Percentiles rank a stretch among this genome's conserved stretches.
These are phyloP conservation scores for Exsudoporus frostii DNA, from an alignment of 768 basidiomycete genomes.

Conservation along the genomic window DNA sequence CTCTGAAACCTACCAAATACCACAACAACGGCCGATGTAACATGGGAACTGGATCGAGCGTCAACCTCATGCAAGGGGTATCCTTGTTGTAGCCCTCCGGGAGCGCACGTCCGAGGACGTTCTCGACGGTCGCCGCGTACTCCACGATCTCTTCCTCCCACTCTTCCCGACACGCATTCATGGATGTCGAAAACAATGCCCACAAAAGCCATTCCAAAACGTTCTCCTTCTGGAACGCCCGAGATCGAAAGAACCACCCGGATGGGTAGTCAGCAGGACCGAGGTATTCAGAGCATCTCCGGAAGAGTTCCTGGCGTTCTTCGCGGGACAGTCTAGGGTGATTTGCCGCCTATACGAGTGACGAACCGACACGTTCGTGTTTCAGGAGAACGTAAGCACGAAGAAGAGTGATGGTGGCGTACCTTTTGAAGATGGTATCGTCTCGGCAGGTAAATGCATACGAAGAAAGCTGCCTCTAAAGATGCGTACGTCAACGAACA, in stretches of 20 bases:
- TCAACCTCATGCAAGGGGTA: conserved; percentile 47
- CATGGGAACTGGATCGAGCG: conserved; percentile 54
- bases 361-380: background rate
- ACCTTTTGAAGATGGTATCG: conserved; percentile 45
- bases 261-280: conserved; percentile 31
- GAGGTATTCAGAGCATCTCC: conserved; percentile 38
- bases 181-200: conserved; percentile 51
- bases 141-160: conserved; percentile 51
- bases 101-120: conserved; percentile 38
- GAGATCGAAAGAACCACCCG: conserved; percentile 52
- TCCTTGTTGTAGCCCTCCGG: conserved; percentile 38
- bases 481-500: conserved; percentile 33
- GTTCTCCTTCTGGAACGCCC: conserved; percentile 43
- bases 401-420: background rate
- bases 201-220: conserved; percentile 62
- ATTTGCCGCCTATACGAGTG: conserved; percentile 34
- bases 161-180: conserved; percentile 29
- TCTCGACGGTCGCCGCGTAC: conserved; percentile 44
- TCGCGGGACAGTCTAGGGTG: conserved; percentile 35
- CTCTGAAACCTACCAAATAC: too few species aligned
- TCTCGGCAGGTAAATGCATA: conserved; percentile 48
- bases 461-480: conserved; percentile 48
- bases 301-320: conserved; percentile 47
- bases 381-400: background rate
- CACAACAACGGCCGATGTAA: conserved; percentile 60